Percentiles rank a stretch among this genome's conserved stretches.
Evolutionary conservation across 1,284 basidiomycete genomes (phyloP).

Genomic region (Tremellales sp.): DNA sequence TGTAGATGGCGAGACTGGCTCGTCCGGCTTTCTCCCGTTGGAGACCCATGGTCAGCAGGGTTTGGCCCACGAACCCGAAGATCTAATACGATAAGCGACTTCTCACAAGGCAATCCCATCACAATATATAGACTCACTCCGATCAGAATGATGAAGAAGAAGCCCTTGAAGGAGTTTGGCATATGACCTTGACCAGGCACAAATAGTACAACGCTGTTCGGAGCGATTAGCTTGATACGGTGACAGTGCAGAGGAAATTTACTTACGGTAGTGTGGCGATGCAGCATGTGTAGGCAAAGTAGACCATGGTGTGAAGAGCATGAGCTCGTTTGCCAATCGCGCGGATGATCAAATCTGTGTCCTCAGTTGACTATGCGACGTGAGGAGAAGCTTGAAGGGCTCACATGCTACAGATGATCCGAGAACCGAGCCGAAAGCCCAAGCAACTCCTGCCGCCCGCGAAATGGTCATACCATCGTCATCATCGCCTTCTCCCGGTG

Average conservation of each 20-base stretch:
- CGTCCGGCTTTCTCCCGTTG: slow-evolving; percentile 49
- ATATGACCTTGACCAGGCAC: slow-evolving; percentile 11
- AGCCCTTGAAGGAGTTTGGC: slow-evolving; percentile 8
- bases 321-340: slow-evolving; percentile 70
- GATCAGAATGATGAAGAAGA: slow-evolving; percentile 43
- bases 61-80: slow-evolving; percentile 61
- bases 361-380: neutral
- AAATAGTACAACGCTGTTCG: slow-evolving; percentile 16
- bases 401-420: slow-evolving; percentile 42
- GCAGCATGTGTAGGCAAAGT: slow-evolving; percentile 63
- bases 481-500: slow-evolving; percentile 19
- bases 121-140: slow-evolving; percentile 49
- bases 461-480: slow-evolving; percentile 5
- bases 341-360: slow-evolving; percentile 60
- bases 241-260: slow-evolving; percentile 23
- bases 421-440: slow-evolving; percentile 38
- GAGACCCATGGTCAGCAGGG: slow-evolving; percentile 47
- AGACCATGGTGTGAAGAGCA: slow-evolving; percentile 65
- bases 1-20: slow-evolving; percentile 46
- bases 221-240: slow-evolving; percentile 8
- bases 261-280: slow-evolving; percentile 54
- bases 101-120: slow-evolving; percentile 24
- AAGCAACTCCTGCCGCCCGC: slow-evolving; percentile 15
- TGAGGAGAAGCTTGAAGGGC: slow-evolving; percentile 12
- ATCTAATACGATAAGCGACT: slow-evolving; percentile 40